Percentiles rank a stretch among this genome's conserved stretches.
Evolutionary conservation across 2,329 filamentous ascomycete species (phyloP).

Genomic region (Cadophora malorum): DNA sequence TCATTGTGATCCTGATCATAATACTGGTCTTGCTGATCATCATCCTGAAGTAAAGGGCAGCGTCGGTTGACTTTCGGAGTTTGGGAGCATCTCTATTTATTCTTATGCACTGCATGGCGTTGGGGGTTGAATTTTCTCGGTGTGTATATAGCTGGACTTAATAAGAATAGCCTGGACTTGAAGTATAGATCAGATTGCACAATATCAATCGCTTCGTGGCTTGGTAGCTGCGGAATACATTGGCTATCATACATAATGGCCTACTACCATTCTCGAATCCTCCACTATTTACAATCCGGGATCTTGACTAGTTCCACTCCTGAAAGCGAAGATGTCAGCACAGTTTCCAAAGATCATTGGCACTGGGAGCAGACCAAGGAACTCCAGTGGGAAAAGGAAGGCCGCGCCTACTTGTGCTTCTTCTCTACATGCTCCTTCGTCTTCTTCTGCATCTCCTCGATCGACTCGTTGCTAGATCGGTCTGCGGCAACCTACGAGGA

Average conservation of each 20-base stretch:
- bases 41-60: slow-evolving; percentile 60
- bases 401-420: slow-evolving; percentile 42
- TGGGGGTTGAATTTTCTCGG: slow-evolving; percentile 21
- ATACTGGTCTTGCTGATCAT: slow-evolving; percentile 72
- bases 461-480: slow-evolving; percentile 39
- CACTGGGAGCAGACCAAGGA: slow-evolving; percentile 15
- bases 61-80: slow-evolving; percentile 10
- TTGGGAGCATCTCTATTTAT: slow-evolving; percentile 8
- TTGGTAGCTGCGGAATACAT: background rate
- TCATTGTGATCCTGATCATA: slow-evolving; percentile 73
- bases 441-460: slow-evolving; percentile 66
- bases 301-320: slow-evolving; percentile 41
- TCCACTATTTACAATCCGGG: slow-evolving; percentile 30
- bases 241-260: slow-evolving; percentile 10
- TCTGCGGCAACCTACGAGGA: slow-evolving; percentile 38
- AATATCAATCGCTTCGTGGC: background rate
- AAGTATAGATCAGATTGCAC: background rate
- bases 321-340: slow-evolving; percentile 27
- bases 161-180: background rate
- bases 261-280: background rate
- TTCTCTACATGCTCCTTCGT: slow-evolving; percentile 48
- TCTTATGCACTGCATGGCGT: slow-evolving; percentile 29
- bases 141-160: slow-evolving; percentile 22
- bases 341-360: background rate
- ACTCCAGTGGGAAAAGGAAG: background rate